These are phyloP conservation scores for Nepenthes mirabilis DNA, from an alignment of 148 eudicot species.

Conservation along the genomic window DNA sequence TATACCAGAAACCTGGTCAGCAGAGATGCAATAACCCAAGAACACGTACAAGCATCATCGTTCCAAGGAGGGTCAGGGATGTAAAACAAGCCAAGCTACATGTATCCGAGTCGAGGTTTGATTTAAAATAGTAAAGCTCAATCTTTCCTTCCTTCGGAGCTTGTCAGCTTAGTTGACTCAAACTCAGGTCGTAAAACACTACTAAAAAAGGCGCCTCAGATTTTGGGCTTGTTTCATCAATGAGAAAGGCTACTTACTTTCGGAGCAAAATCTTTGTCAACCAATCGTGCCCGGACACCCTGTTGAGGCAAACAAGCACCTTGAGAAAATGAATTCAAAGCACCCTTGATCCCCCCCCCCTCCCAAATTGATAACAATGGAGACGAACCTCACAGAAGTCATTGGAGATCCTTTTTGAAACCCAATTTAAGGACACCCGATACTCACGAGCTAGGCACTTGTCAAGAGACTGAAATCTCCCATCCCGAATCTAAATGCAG, in stretches of 20 bases:
- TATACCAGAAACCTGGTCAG: constrained; percentile 1
- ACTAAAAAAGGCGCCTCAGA: not conserved
- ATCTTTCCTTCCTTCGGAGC: no score
- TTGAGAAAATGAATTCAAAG: not conserved
- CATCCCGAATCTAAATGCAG: constrained; percentile 64
- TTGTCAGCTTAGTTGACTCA: no score
- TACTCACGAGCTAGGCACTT: constrained; percentile 77
- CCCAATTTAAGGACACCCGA: constrained; percentile 50
- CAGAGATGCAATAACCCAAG: not conserved
- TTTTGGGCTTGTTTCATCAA: not conserved
- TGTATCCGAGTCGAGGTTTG: no score
- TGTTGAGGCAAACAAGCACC: constrained; percentile 10
- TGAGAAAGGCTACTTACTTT: constrained; percentile 33
- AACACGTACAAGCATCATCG: not conserved
- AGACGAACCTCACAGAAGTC: constrained; percentile 73
- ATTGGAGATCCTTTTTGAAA: constrained; percentile 54
- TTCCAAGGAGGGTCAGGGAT: not conserved
- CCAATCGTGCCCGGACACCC: constrained; percentile 86
- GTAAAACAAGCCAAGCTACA: no score
- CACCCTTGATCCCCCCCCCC: not conserved
- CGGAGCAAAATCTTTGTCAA: constrained; percentile 92
- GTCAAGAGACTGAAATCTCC: constrained; percentile 84
- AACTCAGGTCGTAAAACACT: no score
- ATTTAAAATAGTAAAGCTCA: no score
- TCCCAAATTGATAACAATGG: not conserved